Base-by-base conservation (phyloP, 2,329 filamentous ascomycete species). In the Gnomoniopsis sp. region DNA sequence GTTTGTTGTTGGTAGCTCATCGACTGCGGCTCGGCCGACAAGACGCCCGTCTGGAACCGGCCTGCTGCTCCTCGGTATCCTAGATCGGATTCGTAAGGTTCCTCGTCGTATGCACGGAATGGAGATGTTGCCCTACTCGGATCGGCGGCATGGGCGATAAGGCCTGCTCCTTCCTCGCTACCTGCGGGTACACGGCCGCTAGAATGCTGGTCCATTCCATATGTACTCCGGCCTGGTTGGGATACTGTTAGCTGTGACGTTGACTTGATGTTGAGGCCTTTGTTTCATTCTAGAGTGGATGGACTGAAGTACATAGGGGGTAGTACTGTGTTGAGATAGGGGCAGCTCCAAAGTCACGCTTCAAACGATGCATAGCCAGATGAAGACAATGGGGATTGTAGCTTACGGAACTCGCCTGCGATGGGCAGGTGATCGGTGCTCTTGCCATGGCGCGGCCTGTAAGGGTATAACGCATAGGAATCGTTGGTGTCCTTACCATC, bases 341-440 rank as follows among this genome's bases (percentile, higher is more conserved):
- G 6, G 23, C 44, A 60, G 51, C 51, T 30, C 50, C 51, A 58
- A 47, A 6, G 51, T 48, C 49, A 55, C 47, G 56, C 57, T 53
- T 53, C 56, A 59, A 30, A 50, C 26, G 7, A 52, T 30, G 51
- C 48, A 53, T 50, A 59, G 57, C 60, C 50, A 48, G 49, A 52
- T 46, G 41, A 56, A 56, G 57, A 44, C 43, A 49, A 49, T 43
- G 22, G 68, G 47, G 49, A 49, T 46, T 54, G 55, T 15, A 54
- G 57, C 60, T 62, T 62, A 49, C 74, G 72, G 61, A 75, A 76
- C 60, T 76, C 66, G 33, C 66, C 68, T 2, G 73, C 72, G 59
- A 75, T 76, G 19, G 72, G 74, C 44, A 77, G 65, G 47, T 74
- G 70, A 46, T 74, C 73, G 33, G 73, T 74, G 64, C 71, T 75